Percentiles rank a stretch among this genome's conserved stretches.
phyloP scores from a whole-genome alignment of 331 rosid genomes.

The Spiraea crenata region DNA sequence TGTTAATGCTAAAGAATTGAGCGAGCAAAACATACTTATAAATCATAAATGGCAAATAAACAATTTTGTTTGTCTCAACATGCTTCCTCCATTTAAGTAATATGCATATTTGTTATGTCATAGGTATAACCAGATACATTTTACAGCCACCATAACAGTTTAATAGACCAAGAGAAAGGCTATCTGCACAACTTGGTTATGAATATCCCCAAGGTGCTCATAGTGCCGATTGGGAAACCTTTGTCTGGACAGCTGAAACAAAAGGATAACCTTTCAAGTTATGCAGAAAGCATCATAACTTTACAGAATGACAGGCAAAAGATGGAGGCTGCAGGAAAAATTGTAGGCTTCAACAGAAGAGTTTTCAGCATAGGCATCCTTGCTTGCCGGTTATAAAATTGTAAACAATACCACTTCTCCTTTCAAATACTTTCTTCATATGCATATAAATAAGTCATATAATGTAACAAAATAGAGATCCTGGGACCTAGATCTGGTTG shows the following conservation, averaged over 20 bases:
- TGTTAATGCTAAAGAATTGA: slow-evolving; percentile 22
- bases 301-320: background rate
- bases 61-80: background rate
- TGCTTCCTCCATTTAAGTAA: background rate
- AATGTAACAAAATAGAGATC: background rate
- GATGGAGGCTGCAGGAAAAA: background rate
- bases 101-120: background rate
- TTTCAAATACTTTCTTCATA: background rate
- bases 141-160: background rate
- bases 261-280: background rate
- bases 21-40: slow-evolving; percentile 3
- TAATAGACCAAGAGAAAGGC: background rate
- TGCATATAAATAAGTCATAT: background rate
- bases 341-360: background rate
- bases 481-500: background rate
- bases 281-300: background rate
- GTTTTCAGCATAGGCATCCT: background rate
- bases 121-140: background rate
- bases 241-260: background rate
- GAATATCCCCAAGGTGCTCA: background rate
- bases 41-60: background rate
- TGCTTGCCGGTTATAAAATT: background rate
- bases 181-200: background rate
- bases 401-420: background rate
- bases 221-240: background rate